These are phyloP conservation scores for Venturia effusa DNA, from an alignment of 2,329 filamentous ascomycete species.

Conservation along the genomic window DNA sequence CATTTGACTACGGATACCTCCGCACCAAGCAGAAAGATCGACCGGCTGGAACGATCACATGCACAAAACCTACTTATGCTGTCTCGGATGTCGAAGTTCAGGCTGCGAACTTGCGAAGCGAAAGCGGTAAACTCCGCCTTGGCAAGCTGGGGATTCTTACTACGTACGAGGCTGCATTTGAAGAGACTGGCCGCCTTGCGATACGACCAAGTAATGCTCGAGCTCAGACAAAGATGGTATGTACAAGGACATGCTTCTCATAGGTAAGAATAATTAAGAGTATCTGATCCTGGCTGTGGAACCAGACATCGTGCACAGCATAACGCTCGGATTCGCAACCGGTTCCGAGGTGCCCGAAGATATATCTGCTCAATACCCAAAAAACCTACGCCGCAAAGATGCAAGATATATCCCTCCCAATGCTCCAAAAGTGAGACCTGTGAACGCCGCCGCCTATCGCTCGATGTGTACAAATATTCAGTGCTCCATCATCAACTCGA, in stretches of 20 bases:
- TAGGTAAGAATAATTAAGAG: not conserved
- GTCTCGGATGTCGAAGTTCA: not conserved
- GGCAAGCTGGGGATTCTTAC: not conserved
- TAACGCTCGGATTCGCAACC: not conserved
- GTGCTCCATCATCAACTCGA: slow-evolving; percentile 28
- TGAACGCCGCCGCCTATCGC: not conserved
- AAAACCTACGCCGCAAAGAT: not conserved
- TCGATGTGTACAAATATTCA: not conserved
- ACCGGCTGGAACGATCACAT: not conserved
- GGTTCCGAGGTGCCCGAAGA: not conserved
- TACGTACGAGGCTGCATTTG: not conserved
- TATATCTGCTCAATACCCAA: not conserved
- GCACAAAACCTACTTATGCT: no score
- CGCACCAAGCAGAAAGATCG: not conserved
- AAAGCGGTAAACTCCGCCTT: not conserved
- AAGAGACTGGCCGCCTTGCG: not conserved
- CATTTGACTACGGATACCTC: not conserved
- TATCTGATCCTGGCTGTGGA: not conserved
- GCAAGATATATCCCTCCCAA: not conserved
- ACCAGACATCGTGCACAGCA: not conserved
- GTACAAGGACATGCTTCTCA: not conserved
- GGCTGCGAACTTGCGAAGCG: not conserved
- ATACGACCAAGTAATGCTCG: not conserved
- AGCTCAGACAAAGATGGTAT: not conserved
- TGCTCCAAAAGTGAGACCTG: not conserved